phyloP scores from a whole-genome alignment of 768 basidiomycete genomes.

The Rickenella mellea region DNA sequence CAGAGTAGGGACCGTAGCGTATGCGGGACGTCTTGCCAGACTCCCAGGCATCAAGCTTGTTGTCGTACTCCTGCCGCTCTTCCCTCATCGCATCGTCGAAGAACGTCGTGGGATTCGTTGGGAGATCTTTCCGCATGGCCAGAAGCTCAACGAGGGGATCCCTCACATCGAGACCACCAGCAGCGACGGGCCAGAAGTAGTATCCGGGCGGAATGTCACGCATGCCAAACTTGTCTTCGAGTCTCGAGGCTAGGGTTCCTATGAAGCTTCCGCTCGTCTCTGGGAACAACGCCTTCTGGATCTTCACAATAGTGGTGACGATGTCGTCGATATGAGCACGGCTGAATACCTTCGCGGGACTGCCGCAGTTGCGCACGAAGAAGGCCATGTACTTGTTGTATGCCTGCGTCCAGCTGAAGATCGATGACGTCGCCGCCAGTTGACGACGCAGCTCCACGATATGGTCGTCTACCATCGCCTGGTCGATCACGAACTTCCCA shows the following conservation, averaged over 20 bases:
- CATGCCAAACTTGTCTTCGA: slow-evolving; percentile 22
- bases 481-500: slow-evolving; percentile 26
- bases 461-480: slow-evolving; percentile 25
- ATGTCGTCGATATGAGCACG: slow-evolving; percentile 21
- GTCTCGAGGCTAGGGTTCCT: slow-evolving; percentile 13
- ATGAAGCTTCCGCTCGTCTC: slow-evolving; percentile 13
- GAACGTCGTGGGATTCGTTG: slow-evolving; percentile 3
- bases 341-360: slow-evolving; percentile 25
- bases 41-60: slow-evolving; percentile 2
- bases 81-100: slow-evolving; percentile 7
- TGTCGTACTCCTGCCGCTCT: slow-evolving; percentile 4
- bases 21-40: slow-evolving; percentile 1
- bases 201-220: slow-evolving; percentile 29
- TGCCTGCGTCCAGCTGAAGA: slow-evolving; percentile 28
- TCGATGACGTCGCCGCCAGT: slow-evolving; percentile 24
- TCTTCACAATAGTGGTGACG: slow-evolving; percentile 21
- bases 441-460: slow-evolving; percentile 29
- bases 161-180: slow-evolving; percentile 27
- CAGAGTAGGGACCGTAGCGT: neutral
- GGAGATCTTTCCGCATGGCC: slow-evolving; percentile 12
- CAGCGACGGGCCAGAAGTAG: slow-evolving; percentile 28
- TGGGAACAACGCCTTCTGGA: slow-evolving; percentile 25
- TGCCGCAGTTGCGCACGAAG: slow-evolving; percentile 24
- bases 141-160: slow-evolving; percentile 30
- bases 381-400: slow-evolving; percentile 33